Evolutionary conservation across 129 eudicot species (phyloP), one percentile per base, ranked within the genome.

Genomic region (Chrysanthemum seticuspe): DNA sequence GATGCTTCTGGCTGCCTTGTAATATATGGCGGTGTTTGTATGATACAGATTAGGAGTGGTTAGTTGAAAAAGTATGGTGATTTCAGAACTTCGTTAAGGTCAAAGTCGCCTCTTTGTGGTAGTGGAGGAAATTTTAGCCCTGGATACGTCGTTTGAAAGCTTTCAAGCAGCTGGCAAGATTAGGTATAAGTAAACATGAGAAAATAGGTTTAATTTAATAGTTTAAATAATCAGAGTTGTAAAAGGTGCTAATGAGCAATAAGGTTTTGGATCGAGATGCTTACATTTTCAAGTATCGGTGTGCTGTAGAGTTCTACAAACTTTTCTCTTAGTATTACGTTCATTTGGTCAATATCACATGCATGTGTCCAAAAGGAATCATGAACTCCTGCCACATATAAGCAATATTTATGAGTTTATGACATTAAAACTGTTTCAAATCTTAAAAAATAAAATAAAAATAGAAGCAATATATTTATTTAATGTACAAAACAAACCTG

Each of bases 341-440:
- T 92, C 98, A 93, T 93, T 75, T 62, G 70, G 74, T 93, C 98
- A 45, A 93, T 86, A 67, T 93, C 92, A 65, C 98, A 85, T 25
- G 98, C 98, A 79, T 93, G 98, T 23, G 98, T 93, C 98, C 98
- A 93, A 79, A 89, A 93, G 10, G 98, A 93, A 71, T 93, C 98
- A 61, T 93, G 98, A 76, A 93, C 98, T 58, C 98, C 98, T 93
- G 90, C 76, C 66, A 51, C 10, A 71, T 55, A 47, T 53, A 53
- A 12, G 78, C 21, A 54, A 66, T 21, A 56, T 50, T 50, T 40
- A 59, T 49, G 51, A 73, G 47, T 40, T 40, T 40, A 40, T 10
- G 53, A 48, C 73, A 45, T 70, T 78, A 54, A 23, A 34, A 21
- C 53, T 40, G 51, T 53, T 36, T 44, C 15, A 2, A 62, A 61